Percentiles rank a stretch among this genome's conserved stretches.
phyloP scores from a whole-genome alignment of 2,329 filamentous ascomycete genomes.

The Phaeoacremonium minimum region DNA sequence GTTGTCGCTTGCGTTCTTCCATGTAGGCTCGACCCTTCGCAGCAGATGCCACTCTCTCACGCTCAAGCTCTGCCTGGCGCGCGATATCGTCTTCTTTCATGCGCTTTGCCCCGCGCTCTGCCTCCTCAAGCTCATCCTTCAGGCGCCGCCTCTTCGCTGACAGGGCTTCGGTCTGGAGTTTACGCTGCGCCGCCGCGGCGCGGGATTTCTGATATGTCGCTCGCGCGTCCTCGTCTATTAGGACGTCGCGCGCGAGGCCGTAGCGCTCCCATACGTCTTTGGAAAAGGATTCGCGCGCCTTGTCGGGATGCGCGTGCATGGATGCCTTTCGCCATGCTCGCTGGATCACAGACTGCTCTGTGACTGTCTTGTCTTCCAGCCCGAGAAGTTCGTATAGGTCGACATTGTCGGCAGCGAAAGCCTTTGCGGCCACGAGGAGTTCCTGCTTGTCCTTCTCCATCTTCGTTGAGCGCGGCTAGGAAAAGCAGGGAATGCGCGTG shows the following conservation, averaged over 20 bases:
- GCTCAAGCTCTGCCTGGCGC: slow-evolving; percentile 15
- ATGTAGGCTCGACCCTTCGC: slow-evolving; percentile 23
- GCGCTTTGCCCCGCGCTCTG: slow-evolving; percentile 64
- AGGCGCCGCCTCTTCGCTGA: slow-evolving; percentile 69
- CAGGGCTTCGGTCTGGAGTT: slow-evolving; percentile 68
- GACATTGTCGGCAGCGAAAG: slow-evolving; percentile 55
- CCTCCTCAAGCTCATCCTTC: slow-evolving; percentile 79
- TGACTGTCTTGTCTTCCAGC: slow-evolving; percentile 58
- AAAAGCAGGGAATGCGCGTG: too few relatives aligned
- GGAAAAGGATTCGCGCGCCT: slow-evolving; percentile 71
- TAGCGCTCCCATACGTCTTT: slow-evolving; percentile 80
- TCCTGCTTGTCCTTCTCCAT: too few relatives aligned
- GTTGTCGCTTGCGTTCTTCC: slow-evolving; percentile 36
- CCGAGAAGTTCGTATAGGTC: slow-evolving; percentile 78
- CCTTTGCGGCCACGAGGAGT: slow-evolving; percentile 48
- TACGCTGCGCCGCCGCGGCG: slow-evolving; percentile 65
- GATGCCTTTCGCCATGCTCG: slow-evolving; percentile 81
- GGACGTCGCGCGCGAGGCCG: slow-evolving; percentile 80
- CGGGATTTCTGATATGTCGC: slow-evolving; percentile 75
- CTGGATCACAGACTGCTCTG: slow-evolving; percentile 62
- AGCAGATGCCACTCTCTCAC: slow-evolving; percentile 24
- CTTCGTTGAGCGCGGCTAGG: too few relatives aligned
- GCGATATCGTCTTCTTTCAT: slow-evolving; percentile 35
- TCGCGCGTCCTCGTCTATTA: slow-evolving; percentile 67
- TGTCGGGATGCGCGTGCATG: slow-evolving; percentile 92